Evolutionary conservation across 2,329 filamentous ascomycete genomes (phyloP), one percentile per base, ranked within the genome.

Genomic region (Neofusicoccum ribis): DNA sequence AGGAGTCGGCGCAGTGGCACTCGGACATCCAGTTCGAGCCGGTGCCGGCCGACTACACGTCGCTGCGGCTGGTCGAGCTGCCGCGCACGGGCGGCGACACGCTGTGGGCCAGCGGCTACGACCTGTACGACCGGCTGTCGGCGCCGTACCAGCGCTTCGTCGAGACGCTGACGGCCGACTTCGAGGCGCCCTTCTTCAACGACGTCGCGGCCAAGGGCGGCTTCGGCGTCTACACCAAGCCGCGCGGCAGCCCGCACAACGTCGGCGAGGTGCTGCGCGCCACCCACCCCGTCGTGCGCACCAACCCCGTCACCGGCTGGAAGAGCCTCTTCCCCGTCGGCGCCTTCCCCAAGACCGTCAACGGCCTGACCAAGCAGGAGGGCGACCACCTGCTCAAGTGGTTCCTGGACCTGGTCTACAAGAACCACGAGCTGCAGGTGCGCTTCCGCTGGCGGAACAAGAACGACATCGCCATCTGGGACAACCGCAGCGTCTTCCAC

Each of bases 231-330:
- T 83, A 85, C 72, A 73, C 78, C 11, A 78, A 80, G 43, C 74
- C 78, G 15, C 78, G 86, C 20, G 85, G 85, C 2, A 77, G 82
- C 0, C 84, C 86, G 0, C 79, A 83, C 68, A 88, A 88, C 70
- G 74, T 84, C 2, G 86, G 86, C 7, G 71, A 71, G 2, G 76
- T 82, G 1, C 72, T 88, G 15, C 76, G 74, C 20, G 81, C 85
- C 0, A 74, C 81, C 0, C 86, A 88, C 68, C 85, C 85, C 0
- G 80, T 88, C 0, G 79, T 88, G 5, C 81, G 86, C 15, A 88
- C 86, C 1, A 88, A 89, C 68, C 86, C 87, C 0, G 86, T 88
- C 0, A 88, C 86, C 0, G 86, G 86, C 0, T 88, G 86, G 86
- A 88, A 87, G 75, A 66, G 73, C 39, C 75, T 87, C 12, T 86